Evolutionary conservation across 345 rosid genomes (phyloP).

Genomic region (Arabis hirsuta): DNA sequence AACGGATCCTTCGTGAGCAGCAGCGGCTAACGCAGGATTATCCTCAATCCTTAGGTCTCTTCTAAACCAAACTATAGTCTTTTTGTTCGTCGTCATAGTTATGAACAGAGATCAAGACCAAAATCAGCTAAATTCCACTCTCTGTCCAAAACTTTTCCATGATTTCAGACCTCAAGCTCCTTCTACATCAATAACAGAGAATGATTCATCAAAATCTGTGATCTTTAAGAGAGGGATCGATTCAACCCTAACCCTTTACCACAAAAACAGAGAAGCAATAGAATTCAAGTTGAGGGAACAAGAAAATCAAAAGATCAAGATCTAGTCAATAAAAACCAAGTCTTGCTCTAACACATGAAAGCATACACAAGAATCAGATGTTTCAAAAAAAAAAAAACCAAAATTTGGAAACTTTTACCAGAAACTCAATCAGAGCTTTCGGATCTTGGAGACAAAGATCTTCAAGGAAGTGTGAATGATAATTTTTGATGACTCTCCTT

Average conservation of each 20-base stretch:
- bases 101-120: constrained; percentile 17
- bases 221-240: not conserved
- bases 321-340: constrained; percentile 5
- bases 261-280: constrained; percentile 13
- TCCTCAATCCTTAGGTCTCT: constrained; percentile 96
- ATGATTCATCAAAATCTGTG: not conserved
- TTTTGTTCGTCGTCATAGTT: constrained; percentile 50
- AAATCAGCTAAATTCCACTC: constrained; percentile 23
- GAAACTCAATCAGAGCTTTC: not conserved
- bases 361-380: constrained; percentile 1
- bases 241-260: not conserved
- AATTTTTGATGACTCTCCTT: constrained; percentile 19
- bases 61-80: constrained; percentile 93
- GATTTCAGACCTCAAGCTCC: not conserved
- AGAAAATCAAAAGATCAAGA: not conserved
- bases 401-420: constrained; percentile 28
- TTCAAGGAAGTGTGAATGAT: not conserved
- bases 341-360: constrained; percentile 11
- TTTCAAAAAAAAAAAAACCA: not conserved
- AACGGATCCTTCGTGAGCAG: constrained; percentile 77
- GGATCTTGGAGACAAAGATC: constrained; percentile 22
- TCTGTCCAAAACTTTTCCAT: not conserved
- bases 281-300: not conserved
- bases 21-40: constrained; percentile 95
- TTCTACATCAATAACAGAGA: constrained; percentile 1